phyloP scores from a whole-genome alignment of 2,329 filamentous ascomycete genomes.

The Diaporthe capsici region DNA sequence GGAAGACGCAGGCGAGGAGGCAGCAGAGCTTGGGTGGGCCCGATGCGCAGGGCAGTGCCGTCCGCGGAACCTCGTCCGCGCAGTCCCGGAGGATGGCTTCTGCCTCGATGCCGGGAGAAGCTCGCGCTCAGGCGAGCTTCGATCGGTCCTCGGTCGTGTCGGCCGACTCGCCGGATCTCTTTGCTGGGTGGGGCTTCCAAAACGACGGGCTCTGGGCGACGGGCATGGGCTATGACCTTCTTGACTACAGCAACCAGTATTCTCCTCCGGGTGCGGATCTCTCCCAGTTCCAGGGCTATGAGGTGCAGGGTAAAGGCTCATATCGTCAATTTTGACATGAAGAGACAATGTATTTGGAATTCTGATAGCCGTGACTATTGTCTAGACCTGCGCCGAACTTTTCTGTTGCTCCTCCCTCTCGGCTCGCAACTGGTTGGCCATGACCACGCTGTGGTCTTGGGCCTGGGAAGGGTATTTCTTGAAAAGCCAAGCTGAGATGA shows the following conservation, averaged over 20 bases:
- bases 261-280: neutral
- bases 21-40: neutral
- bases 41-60: neutral
- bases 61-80: neutral
- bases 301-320: neutral
- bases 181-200: neutral
- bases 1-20: neutral
- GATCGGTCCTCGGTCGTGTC: neutral
- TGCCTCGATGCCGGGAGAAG: neutral
- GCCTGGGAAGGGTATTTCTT: slow-evolving; percentile 5
- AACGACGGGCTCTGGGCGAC: slow-evolving; percentile 23
- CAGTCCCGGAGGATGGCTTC: neutral
- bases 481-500: neutral
- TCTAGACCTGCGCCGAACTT: neutral
- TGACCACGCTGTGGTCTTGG: neutral
- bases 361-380: neutral
- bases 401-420: slow-evolving; percentile 10
- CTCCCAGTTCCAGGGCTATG: neutral
- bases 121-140: neutral
- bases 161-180: neutral
- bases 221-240: slow-evolving; percentile 16
- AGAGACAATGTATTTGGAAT: neutral
- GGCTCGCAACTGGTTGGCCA: neutral
- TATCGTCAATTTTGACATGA: neutral
- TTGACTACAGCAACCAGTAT: slow-evolving; percentile 12